These are phyloP conservation scores for Umbelopsis isabellina DNA, from an alignment of 192 early-diverging fungal genomes.

Conservation along the genomic window DNA sequence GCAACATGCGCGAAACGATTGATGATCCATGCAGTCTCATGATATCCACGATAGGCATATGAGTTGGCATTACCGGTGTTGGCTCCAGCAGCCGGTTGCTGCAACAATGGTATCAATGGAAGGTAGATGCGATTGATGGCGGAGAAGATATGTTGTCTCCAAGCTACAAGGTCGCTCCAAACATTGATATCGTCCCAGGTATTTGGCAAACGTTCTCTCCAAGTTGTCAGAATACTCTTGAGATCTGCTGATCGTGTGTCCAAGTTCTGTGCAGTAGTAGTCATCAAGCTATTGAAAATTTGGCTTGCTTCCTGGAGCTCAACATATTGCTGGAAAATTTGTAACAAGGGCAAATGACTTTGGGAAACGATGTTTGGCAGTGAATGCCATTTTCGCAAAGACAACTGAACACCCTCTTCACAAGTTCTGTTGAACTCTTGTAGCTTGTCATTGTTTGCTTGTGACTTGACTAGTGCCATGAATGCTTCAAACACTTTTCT, in stretches of 20 bases:
- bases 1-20: conserved; percentile 98
- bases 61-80: conserved; percentile 71
- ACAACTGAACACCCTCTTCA: conserved; percentile 84
- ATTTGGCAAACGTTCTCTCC: conserved; percentile 97
- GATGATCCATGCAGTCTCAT: conserved; percentile 99
- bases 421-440: conserved; percentile 78
- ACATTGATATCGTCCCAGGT: conserved; percentile 97
- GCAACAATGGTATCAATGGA: conserved; percentile 71
- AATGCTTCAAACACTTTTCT: conserved; percentile 90
- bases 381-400: conserved; percentile 88
- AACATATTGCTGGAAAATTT: conserved; percentile 95
- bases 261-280: conserved; percentile 81
- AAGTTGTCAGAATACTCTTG: conserved; percentile 88
- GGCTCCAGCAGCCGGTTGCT: conserved; percentile 39
- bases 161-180: conserved; percentile 97
- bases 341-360: conserved; percentile 85
- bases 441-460: conserved; percentile 56
- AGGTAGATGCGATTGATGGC: conserved; percentile 96
- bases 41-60: conserved; percentile 95
- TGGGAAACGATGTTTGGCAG: conserved; percentile 84
- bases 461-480: conserved; percentile 71
- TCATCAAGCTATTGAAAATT: conserved; percentile 82
- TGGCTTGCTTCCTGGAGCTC: conserved; percentile 92
- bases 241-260: conserved; percentile 87
- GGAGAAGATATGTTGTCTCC: conserved; percentile 97